These are phyloP conservation scores for Acacia melanoxylon DNA, from an alignment of 306 rosid species.

Conservation along the genomic window DNA sequence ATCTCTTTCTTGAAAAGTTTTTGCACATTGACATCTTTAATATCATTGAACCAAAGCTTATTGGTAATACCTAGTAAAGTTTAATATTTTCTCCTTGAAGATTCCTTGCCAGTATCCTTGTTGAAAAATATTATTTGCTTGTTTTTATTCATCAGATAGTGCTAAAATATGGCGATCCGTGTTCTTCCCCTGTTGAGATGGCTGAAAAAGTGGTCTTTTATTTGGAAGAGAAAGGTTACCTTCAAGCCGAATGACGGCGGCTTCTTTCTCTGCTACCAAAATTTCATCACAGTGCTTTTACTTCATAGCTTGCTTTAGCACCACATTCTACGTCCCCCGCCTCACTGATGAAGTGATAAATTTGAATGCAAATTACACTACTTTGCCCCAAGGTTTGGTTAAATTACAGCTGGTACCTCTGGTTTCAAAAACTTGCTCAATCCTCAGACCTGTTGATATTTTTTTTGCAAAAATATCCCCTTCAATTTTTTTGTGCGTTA, in stretches of 20 bases:
- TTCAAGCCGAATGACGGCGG: constrained; percentile 41
- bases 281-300: not conserved
- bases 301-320: not conserved
- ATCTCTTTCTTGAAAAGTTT: not conserved
- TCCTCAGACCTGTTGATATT: not conserved
- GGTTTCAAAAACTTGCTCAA: not conserved
- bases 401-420: not conserved
- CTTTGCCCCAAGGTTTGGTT: not conserved
- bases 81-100: not conserved
- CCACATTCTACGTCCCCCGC: constrained; percentile 4
- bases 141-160: constrained; percentile 46
- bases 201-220: constrained; percentile 58
- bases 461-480: not conserved
- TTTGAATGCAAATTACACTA: not conserved
- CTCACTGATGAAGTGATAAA: not conserved
- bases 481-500: not conserved
- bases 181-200: constrained; percentile 66
- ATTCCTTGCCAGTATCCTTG: not conserved
- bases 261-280: not conserved
- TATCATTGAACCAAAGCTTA: not conserved
- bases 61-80: not conserved
- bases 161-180: constrained; percentile 44
- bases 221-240: constrained; percentile 64
- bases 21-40: not conserved
- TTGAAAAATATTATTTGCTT: not conserved